These are phyloP conservation scores for Russula sp. DNA, from an alignment of 768 basidiomycete genomes.

Conservation along the genomic window DNA sequence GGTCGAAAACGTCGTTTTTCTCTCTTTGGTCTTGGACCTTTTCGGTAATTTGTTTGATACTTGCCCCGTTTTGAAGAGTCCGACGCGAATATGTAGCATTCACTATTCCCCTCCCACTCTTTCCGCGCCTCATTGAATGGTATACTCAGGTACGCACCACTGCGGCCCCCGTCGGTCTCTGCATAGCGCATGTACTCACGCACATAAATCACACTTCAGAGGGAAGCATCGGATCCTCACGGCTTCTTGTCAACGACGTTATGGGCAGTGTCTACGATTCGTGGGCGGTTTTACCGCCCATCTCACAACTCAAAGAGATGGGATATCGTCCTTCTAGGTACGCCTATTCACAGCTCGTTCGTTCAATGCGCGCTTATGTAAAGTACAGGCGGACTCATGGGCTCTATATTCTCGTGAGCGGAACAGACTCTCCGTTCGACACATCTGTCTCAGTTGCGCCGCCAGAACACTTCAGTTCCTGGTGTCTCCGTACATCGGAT, in stretches of 20 bases:
- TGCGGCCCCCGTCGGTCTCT: not conserved
- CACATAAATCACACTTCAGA: constrained; percentile 33
- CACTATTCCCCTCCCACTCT: constrained; percentile 92
- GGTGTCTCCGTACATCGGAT: constrained; percentile 75
- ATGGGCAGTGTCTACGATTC: constrained; percentile 54
- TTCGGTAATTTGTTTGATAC: constrained; percentile 42
- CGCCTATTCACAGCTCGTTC: constrained; percentile 19
- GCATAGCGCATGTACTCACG: constrained; percentile 1
- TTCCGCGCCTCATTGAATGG: constrained; percentile 96
- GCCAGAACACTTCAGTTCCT: constrained; percentile 74
- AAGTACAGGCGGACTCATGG: constrained; percentile 70
- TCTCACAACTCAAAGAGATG: constrained; percentile 65
- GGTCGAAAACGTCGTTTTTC: constrained; percentile 80
- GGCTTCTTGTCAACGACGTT: constrained; percentile 74
- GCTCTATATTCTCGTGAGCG: constrained; percentile 85
- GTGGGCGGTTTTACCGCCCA: constrained; percentile 59
- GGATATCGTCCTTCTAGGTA: constrained; percentile 92
- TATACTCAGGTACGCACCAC: constrained; percentile 54
- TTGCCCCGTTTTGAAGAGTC: not conserved
- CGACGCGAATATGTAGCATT: constrained; percentile 50
- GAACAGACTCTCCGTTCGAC: not conserved
- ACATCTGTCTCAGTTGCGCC: not conserved
- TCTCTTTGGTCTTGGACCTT: constrained; percentile 87
- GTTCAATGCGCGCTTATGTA: not conserved
- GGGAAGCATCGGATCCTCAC: constrained; percentile 62